Base-by-base conservation (phyloP, 208 protist species). In the Leishmania turanica region DNA sequence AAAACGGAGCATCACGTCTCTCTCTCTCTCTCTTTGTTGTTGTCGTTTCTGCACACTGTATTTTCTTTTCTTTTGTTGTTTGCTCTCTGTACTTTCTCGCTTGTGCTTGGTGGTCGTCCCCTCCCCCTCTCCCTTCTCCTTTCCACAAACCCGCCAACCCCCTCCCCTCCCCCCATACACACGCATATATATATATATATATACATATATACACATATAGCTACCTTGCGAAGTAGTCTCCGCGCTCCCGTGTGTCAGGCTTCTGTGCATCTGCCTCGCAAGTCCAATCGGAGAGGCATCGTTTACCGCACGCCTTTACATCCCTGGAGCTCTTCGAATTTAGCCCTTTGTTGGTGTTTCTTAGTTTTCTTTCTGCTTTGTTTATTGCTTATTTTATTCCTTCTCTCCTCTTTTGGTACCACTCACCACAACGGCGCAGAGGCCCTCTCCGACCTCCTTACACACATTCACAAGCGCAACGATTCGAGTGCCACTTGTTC, bases 31-130 rank as follows among this genome's bases (percentile, higher is more conserved):
- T 37, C 34, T 37, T 0, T 37, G 0, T 65, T 65, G 37, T 34
- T 65, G 13, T 15, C 15, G 0, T 34, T 34, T 65, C 11, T 65
- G 21, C 60, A 15, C 51, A 15, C 51, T 47, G 45, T 42, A 54
- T 64, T 64, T 64, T 64, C n/a, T 64, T 65, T 76, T 5, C 21
- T 76, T 24, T 56, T 58, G 70, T 56, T 58, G 4, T 75, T 54
- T 70, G 1, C 62, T 65, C 42, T 15, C 65, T 45, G 37, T 70
- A 17, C 15, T 24, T 42, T 70, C 8, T 72, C 45, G 53, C 34
- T 37, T 2, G 11, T 31, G 76, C 56, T 64, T 76, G 70, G 8
- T 53, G 34, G 51, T 45, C 60, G 58, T 24, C 21, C 21, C 1
- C 27, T 11, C 60, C 6, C 6, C 37, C 11, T 27, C 27, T 9